Base-by-base conservation (phyloP, 352 stramenopile species). In the Peronosclerospora sorghi region DNA sequence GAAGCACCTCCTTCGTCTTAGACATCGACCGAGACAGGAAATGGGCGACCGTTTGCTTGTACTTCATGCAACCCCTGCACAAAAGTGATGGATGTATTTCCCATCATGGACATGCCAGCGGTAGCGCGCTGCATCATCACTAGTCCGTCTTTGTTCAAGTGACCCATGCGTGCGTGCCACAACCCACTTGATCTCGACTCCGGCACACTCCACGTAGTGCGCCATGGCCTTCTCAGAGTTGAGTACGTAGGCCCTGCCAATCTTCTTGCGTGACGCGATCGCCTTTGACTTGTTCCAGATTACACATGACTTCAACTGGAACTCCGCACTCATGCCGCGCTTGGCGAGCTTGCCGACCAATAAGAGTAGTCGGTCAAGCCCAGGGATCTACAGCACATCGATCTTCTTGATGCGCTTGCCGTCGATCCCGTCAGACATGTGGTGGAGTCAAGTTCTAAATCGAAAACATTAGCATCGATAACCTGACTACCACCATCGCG, bases 281-380 rank as follows among this genome's bases (percentile, higher is more conserved):
- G 30, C 30, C 2, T 18, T 18, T 5, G 4, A 5, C 28, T 34
- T 34, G 28, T 34, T n/a, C n/a, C n/a, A n/a, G n/a, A n/a, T n/a
- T n/a, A n/a, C n/a, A n/a, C n/a, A n/a, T n/a, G n/a, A n/a, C 13
- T 20, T 20, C 1, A 4, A 3, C n/a, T 18, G n/a, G 30, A 36
- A 36, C 9, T 36, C 30, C 30, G 19, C 30, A 8, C 8, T 36
- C 30, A 36, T 34, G 28, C 28, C 39, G 4, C 15, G 10, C 4
- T 15, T 5, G 13, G 10, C 28, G 5, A n/a, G 28, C n/a, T 56
- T 54, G 43, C 48, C n/a, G n/a, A n/a, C n/a, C n/a, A n/a, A n/a
- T n/a, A n/a, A n/a, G n/a, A n/a, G n/a, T n/a, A n/a, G n/a, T n/a
- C n/a, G n/a, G n/a, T n/a, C n/a, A n/a, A n/a, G n/a, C n/a, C n/a